These are phyloP conservation scores for Cladosporium sp. DNA, from an alignment of 2,329 filamentous ascomycete species.

Conservation along the genomic window DNA sequence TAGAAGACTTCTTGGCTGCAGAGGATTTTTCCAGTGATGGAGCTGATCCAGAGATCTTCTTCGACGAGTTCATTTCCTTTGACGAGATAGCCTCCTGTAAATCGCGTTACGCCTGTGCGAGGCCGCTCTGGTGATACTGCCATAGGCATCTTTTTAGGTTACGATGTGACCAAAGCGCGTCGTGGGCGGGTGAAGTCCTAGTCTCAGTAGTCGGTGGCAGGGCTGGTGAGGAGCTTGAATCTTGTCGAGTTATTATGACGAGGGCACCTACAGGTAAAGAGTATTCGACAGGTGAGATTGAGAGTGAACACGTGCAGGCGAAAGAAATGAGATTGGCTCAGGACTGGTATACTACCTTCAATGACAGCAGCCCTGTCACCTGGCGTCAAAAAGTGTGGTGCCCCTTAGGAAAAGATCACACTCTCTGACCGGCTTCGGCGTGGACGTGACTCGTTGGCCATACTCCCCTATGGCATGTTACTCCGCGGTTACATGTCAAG, in stretches of 20 bases:
- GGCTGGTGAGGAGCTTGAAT: no score
- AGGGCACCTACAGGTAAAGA: background rate
- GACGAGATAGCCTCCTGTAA: constrained; percentile 70
- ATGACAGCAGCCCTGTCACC: no score
- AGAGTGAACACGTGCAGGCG: background rate
- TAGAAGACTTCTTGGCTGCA: constrained; percentile 64
- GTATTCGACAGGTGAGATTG: background rate
- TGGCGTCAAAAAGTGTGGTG: no score
- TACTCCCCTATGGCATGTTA: background rate
- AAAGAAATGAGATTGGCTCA: constrained; percentile 24
- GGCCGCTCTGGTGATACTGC: constrained; percentile 36
- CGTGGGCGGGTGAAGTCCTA: background rate
- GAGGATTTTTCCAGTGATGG: constrained; percentile 74
- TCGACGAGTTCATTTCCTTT: constrained; percentile 63
- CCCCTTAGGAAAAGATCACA: background rate
- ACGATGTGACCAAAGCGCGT: background rate
- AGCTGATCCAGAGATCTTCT: constrained; percentile 86
- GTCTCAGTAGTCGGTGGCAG: background rate
- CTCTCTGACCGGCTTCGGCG: background rate
- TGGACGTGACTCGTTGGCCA: background rate
- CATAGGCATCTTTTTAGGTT: constrained; percentile 34
- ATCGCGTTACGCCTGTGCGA: constrained; percentile 54
- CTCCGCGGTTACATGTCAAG: constrained; percentile 5
- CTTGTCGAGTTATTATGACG: background rate
- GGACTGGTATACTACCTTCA: background rate